Evolutionary conservation across 768 basidiomycete species (phyloP).

Genomic region (Rhizopogon vinicolor): DNA sequence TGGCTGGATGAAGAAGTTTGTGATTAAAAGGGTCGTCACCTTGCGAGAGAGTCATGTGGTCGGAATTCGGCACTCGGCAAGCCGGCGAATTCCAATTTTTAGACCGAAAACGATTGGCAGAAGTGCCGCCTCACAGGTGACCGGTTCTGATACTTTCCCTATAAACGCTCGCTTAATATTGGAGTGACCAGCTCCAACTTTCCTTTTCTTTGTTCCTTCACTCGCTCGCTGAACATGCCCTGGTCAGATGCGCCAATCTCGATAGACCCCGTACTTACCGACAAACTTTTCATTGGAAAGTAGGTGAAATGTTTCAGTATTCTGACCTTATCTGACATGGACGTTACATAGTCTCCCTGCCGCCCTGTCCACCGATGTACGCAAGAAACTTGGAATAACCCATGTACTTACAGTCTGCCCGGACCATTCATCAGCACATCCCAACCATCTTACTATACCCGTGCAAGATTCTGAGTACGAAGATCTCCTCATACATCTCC

Average conservation of each 20-base stretch:
- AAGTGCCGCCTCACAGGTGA: not conserved
- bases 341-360: constrained; percentile 21
- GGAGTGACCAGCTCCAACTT: constrained; percentile 5
- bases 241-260: constrained; percentile 24
- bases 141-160: not conserved
- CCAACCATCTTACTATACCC: constrained; percentile 28
- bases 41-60: no score
- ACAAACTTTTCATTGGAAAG: constrained; percentile 33
- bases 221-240: constrained; percentile 15
- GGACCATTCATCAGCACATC: constrained; percentile 42
- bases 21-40: no score
- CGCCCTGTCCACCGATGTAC: constrained; percentile 27
- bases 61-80: no score
- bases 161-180: constrained; percentile 5
- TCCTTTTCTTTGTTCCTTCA: constrained; percentile 1
- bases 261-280: constrained; percentile 22
- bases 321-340: not conserved
- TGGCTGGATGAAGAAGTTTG: no score
- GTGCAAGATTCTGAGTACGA: constrained; percentile 47
- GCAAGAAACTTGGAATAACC: constrained; percentile 38
- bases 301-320: constrained; percentile 9
- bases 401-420: constrained; percentile 56
- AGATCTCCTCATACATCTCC: constrained; percentile 62
- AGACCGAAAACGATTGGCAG: no score
- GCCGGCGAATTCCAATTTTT: no score